Evolutionary conservation across 2,329 filamentous ascomycete species (phyloP).

Genomic region (Botrytis hyacinthi): DNA sequence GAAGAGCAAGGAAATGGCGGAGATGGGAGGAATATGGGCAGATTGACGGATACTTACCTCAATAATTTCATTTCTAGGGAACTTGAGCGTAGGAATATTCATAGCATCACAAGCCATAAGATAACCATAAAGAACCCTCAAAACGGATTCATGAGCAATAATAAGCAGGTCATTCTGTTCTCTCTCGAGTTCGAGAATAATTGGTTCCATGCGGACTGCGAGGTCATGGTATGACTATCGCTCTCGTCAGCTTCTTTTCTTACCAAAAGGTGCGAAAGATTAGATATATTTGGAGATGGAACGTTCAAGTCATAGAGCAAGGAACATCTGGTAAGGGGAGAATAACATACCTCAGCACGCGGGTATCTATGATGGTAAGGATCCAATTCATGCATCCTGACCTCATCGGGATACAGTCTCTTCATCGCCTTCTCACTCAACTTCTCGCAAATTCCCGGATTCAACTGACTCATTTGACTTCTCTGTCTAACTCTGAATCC

Average conservation of each 20-base stretch:
- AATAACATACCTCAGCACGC: conserved; percentile 71
- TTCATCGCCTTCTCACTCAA: conserved; percentile 82
- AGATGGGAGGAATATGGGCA: no score
- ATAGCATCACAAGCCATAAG: conserved; percentile 97
- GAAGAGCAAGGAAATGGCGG: neutral
- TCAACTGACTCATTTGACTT: conserved; percentile 95
- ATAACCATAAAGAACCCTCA: conserved; percentile 94
- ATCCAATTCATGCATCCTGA: conserved; percentile 87
- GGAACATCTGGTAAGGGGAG: no score
- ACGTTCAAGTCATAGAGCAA: neutral
- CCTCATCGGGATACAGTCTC: conserved; percentile 82
- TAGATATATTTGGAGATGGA: neutral
- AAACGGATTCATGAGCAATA: conserved; percentile 96
- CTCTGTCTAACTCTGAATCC: conserved; percentile 88
- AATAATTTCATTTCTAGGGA: conserved; percentile 95
- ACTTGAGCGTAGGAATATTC: conserved; percentile 89
- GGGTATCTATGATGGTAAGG: conserved; percentile 97
- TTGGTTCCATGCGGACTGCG: conserved; percentile 94
- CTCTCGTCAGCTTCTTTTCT: neutral
- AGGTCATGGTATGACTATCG: conserved; percentile 92
- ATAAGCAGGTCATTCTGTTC: conserved; percentile 98
- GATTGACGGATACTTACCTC: conserved; percentile 53
- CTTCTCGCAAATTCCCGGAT: conserved; percentile 93
- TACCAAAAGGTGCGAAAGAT: neutral
- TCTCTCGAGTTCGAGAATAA: conserved; percentile 94